phyloP scores from a whole-genome alignment of 2,329 filamentous ascomycete genomes.

The Nemania diffusa region DNA sequence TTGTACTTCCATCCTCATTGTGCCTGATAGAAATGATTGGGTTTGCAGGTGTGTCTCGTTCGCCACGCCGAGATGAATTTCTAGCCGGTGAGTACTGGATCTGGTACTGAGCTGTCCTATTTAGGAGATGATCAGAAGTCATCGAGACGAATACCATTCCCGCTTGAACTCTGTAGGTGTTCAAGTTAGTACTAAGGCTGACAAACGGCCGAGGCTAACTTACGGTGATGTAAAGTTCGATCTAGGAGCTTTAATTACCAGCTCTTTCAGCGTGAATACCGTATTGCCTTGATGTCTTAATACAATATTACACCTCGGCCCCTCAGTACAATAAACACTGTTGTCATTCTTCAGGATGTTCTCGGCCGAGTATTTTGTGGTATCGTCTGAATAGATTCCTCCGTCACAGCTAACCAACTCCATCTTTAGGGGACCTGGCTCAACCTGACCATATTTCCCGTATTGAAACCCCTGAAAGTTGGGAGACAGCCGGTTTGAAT shows the following conservation, averaged over 20 bases:
- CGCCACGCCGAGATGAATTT: constrained; percentile 40
- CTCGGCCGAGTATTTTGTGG: constrained; percentile 70
- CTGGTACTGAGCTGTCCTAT: constrained; percentile 78
- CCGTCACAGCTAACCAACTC: constrained; percentile 91
- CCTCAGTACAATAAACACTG: constrained; percentile 90
- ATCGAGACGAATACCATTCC: constrained; percentile 93
- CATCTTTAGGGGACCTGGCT: constrained; percentile 83
- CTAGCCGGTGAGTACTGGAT: constrained; percentile 67
- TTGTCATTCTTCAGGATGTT: constrained; percentile 86
- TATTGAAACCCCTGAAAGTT: constrained; percentile 75
- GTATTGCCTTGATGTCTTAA: constrained; percentile 82
- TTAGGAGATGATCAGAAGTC: constrained; percentile 79
- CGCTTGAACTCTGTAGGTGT: constrained; percentile 73
- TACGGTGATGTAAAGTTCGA: constrained; percentile 87
- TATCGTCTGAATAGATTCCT: constrained; percentile 73
- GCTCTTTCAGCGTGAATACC: constrained; percentile 83
- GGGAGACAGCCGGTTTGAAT: constrained; percentile 66
- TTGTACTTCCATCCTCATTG: constrained; percentile 62
- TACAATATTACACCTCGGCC: constrained; percentile 87
- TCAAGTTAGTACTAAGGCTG: constrained; percentile 48
- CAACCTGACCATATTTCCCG: constrained; percentile 87
- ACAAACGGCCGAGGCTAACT: constrained; percentile 53
- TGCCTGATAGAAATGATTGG: constrained; percentile 64
- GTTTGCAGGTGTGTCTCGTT: constrained; percentile 46
- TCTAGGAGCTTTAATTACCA: constrained; percentile 87